Percentiles rank a stretch among this genome's conserved stretches.
These are phyloP conservation scores for Chenopodium formosanum DNA, from an alignment of 148 eudicot species.

Conservation along the genomic window DNA sequence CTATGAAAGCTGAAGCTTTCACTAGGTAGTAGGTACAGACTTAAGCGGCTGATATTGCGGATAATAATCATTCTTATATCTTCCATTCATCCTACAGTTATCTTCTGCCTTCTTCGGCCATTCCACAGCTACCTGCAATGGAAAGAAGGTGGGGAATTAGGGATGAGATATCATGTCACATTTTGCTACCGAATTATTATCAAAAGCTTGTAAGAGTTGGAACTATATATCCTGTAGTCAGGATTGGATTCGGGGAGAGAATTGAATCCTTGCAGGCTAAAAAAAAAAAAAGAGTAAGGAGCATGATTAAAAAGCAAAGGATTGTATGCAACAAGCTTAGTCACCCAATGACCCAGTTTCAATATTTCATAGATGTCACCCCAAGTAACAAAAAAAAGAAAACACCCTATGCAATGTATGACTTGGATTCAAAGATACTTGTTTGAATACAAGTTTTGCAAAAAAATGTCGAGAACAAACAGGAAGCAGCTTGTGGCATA, in stretches of 20 bases:
- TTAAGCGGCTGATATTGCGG: neutral
- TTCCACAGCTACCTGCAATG: slow-evolving; percentile 27
- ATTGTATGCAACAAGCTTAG: neutral
- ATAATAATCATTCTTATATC: neutral
- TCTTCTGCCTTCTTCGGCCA: slow-evolving; percentile 9
- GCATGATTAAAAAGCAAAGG: neutral
- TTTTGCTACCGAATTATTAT: neutral
- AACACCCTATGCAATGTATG: too few species aligned
- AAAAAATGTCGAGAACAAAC: neutral
- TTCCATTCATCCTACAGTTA: neutral
- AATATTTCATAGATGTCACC: too few species aligned
- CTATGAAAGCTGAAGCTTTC: neutral
- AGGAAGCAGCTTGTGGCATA: slow-evolving; percentile 17
- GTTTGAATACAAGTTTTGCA: neutral
- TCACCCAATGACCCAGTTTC: too few species aligned
- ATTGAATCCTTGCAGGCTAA: neutral
- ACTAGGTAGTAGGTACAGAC: slow-evolving; percentile 14
- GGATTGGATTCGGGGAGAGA: neutral
- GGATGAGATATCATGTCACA: neutral
- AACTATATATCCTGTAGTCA: neutral
- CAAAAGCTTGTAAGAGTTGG: neutral
- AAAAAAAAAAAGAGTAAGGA: neutral
- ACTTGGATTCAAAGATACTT: too few species aligned
- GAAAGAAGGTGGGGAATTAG: neutral
- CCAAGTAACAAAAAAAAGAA: too few species aligned